These are phyloP conservation scores for Reutealis trisperma DNA, from an alignment of 345 rosid species.

Conservation along the genomic window DNA sequence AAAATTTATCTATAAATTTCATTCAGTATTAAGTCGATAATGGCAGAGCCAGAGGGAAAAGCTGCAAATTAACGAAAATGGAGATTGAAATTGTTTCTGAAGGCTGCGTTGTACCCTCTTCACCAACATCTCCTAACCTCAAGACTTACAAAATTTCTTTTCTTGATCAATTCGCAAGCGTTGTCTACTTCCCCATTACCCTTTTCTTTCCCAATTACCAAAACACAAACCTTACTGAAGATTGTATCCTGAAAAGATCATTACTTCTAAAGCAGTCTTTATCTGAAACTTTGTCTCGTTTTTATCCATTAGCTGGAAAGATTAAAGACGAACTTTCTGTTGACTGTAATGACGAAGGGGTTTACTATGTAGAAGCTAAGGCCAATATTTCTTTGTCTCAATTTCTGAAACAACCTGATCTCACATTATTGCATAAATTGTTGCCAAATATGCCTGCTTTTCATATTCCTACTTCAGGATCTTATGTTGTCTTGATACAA, in stretches of 20 bases:
- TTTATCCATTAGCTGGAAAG: slow-evolving; percentile 20
- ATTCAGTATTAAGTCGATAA: no score
- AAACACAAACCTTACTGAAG: background rate
- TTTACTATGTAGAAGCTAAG: slow-evolving; percentile 9
- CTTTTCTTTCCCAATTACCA: slow-evolving; percentile 2
- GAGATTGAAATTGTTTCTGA: slow-evolving; percentile 3
- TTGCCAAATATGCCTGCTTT: slow-evolving; percentile 1
- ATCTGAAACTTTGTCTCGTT: slow-evolving; percentile 10
- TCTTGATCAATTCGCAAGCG: slow-evolving; percentile 10
- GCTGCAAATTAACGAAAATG: background rate
- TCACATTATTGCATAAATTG: slow-evolving; percentile 4
- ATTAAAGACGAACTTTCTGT: slow-evolving; percentile 2
- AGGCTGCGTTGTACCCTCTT: slow-evolving; percentile 10
- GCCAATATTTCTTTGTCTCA: background rate
- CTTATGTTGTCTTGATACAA: slow-evolving; percentile 18
- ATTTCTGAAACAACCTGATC: slow-evolving; percentile 17
- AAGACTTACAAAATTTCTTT: slow-evolving; percentile 7
- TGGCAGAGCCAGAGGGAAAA: no score
- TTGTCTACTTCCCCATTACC: background rate
- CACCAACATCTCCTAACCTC: slow-evolving; percentile 9
- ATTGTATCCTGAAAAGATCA: background rate
- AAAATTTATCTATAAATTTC: no score
- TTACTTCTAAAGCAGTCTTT: slow-evolving; percentile 11
- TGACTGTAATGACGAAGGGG: slow-evolving; percentile 18
- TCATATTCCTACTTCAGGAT: background rate